These are phyloP conservation scores for Leccinellum rugosiceps DNA, from an alignment of 768 basidiomycete genomes.

Conservation along the genomic window DNA sequence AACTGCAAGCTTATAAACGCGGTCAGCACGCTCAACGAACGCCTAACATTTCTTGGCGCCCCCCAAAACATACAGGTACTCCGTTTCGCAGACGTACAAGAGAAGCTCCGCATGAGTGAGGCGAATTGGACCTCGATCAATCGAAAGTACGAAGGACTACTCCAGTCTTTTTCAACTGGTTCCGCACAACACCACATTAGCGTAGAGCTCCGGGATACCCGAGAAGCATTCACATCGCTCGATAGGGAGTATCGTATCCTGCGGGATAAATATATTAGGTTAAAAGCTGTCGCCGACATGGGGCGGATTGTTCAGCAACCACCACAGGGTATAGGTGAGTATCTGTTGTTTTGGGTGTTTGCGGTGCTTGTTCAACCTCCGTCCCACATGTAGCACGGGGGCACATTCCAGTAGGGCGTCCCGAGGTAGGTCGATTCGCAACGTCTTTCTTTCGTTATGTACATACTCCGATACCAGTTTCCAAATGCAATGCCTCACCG, in stretches of 20 bases:
- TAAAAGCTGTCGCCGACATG: constrained; percentile 10
- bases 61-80: constrained; percentile 16
- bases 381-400: constrained; percentile 1
- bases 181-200: constrained; percentile 16
- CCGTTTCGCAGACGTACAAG: constrained; percentile 23
- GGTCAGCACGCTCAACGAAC: constrained; percentile 32
- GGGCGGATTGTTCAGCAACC: constrained; percentile 7
- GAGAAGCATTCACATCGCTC: constrained; percentile 19
- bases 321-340: constrained; percentile 7
- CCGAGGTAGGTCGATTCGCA: constrained; percentile 10
- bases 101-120: constrained; percentile 24
- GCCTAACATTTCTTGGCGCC: constrained; percentile 19
- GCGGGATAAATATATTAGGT: constrained; percentile 19
- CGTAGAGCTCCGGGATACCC: constrained; percentile 17
- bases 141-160: constrained; percentile 25
- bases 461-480: neutral
- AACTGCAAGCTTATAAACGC: constrained; percentile 32
- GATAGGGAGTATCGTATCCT: constrained; percentile 20
- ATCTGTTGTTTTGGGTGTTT: neutral
- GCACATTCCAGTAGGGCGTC: constrained; percentile 2
- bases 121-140: constrained; percentile 11
- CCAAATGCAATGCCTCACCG: neutral
- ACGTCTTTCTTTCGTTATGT: neutral
- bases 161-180: constrained; percentile 11
- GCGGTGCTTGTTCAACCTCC: neutral